Evolutionary conservation across 2,329 filamentous ascomycete species (phyloP).

Genomic region (Botryotinia calthae): DNA sequence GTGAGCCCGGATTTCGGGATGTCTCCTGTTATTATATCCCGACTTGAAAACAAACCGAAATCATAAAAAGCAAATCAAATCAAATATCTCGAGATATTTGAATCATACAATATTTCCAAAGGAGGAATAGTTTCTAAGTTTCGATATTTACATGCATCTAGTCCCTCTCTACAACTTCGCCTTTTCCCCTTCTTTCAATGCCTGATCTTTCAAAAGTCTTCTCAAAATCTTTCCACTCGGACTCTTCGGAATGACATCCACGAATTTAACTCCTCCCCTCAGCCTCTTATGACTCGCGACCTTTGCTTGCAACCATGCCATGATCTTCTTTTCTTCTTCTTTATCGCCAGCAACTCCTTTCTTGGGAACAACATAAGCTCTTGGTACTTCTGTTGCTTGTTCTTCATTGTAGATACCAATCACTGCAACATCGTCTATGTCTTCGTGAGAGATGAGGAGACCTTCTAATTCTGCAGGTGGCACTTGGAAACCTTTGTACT

Average conservation of each 20-base stretch:
- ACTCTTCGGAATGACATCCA: conserved; percentile 68
- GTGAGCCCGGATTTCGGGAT: not conserved
- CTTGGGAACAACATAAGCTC: conserved; percentile 58
- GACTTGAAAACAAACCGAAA: not conserved
- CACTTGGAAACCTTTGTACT: conserved; percentile 68
- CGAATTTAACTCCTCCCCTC: conserved; percentile 64
- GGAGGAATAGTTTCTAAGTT: not conserved
- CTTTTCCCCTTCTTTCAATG: conserved; percentile 27
- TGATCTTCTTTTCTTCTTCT: conserved; percentile 47
- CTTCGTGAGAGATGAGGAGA: conserved; percentile 44
- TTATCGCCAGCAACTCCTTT: conserved; percentile 37
- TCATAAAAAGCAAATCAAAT: not conserved
- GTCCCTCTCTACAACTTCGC: conserved; percentile 24
- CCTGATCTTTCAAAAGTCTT: conserved; percentile 46
- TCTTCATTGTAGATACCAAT: conserved; percentile 59
- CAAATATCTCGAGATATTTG: not conserved
- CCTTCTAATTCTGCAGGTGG: conserved; percentile 63
- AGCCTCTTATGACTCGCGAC: conserved; percentile 66
- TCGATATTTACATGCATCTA: not conserved
- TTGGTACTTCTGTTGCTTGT: conserved; percentile 65
- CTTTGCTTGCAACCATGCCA: conserved; percentile 55
- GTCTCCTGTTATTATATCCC: not conserved
- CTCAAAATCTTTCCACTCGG: conserved; percentile 53
- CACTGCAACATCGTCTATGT: conserved; percentile 59
- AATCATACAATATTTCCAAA: not conserved